These are phyloP conservation scores for Apostasia shenzhenica DNA, from an alignment of 106 monocot species.

Conservation along the genomic window DNA sequence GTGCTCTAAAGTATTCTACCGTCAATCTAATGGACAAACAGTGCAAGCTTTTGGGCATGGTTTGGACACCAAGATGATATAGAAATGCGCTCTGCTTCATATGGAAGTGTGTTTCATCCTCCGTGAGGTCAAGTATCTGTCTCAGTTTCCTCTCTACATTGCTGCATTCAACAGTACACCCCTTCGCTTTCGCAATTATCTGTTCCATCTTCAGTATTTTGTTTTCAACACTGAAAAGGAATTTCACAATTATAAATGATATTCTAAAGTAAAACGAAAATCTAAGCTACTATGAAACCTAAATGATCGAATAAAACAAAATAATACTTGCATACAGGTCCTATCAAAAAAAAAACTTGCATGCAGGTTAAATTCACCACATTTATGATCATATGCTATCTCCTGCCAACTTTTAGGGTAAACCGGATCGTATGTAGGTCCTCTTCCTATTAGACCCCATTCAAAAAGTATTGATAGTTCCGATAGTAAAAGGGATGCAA, in stretches of 20 bases:
- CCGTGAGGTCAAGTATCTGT: conserved; percentile 56
- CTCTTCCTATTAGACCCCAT: no score
- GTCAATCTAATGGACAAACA: conserved; percentile 61
- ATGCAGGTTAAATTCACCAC: neutral
- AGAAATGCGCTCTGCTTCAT: conserved; percentile 72
- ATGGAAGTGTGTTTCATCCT: conserved; percentile 67
- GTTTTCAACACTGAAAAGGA: conserved; percentile 27
- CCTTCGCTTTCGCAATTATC: conserved; percentile 43
- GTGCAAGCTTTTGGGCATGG: conserved; percentile 61
- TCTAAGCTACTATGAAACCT: neutral
- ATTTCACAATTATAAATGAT: neutral
- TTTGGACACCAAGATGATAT: conserved; percentile 58
- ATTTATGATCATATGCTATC: no score
- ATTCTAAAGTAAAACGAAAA: neutral
- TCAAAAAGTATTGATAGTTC: no score
- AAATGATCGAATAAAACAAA: neutral
- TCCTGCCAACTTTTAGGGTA: no score
- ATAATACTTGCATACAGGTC: no score
- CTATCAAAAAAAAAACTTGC: neutral
- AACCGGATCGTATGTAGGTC: no score
- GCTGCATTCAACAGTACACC: conserved; percentile 34
- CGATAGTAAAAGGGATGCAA: no score
- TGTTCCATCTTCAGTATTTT: conserved; percentile 51
- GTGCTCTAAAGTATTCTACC: conserved; percentile 44
- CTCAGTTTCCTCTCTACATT: conserved; percentile 64